Conservation (phyloP, 345 rosid genomes). For the Sisymbrium irio region DNA sequence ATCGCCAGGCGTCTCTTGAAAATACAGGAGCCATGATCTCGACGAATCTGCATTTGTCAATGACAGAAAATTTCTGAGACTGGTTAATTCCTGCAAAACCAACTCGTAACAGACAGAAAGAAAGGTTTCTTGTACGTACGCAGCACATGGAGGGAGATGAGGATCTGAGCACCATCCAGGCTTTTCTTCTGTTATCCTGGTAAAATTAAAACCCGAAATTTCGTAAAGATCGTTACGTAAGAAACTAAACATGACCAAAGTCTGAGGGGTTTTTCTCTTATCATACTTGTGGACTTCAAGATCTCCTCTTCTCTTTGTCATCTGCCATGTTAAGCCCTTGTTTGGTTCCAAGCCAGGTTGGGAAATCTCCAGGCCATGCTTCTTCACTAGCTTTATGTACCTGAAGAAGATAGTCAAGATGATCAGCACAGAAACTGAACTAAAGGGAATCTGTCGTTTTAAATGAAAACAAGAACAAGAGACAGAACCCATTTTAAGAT, state of each 20-base stretch:
- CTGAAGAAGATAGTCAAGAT: slow-evolving; percentile 35
- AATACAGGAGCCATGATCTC: slow-evolving; percentile 99
- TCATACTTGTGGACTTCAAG: slow-evolving; percentile 93
- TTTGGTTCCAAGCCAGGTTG: slow-evolving; percentile 97
- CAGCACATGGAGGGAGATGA: slow-evolving; percentile 96
- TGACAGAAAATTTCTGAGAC: background rate
- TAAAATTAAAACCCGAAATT: slow-evolving; percentile 7
- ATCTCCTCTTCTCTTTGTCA: slow-evolving; percentile 86
- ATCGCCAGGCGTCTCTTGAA: slow-evolving; percentile 92
- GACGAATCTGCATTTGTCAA: slow-evolving; percentile 60
- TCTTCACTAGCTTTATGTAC: slow-evolving; percentile 77
- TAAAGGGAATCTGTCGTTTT: background rate
- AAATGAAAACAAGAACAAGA: slow-evolving; percentile 2
- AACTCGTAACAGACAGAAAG: background rate
- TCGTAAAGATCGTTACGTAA: slow-evolving; percentile 9
- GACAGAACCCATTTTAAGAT: background rate
- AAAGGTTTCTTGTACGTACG: slow-evolving; percentile 47
- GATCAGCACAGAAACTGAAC: slow-evolving; percentile 4
- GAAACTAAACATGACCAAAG: background rate
- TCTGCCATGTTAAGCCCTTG: slow-evolving; percentile 86
- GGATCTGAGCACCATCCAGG: slow-evolving; percentile 92
- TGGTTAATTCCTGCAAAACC: background rate
- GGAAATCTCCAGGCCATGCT: slow-evolving; percentile 92
- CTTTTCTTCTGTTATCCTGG: slow-evolving; percentile 76
- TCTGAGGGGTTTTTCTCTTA: background rate